Conservation (phyloP, 2,329 filamentous ascomycete genomes). For the Aspergillus luchuensis region DNA sequence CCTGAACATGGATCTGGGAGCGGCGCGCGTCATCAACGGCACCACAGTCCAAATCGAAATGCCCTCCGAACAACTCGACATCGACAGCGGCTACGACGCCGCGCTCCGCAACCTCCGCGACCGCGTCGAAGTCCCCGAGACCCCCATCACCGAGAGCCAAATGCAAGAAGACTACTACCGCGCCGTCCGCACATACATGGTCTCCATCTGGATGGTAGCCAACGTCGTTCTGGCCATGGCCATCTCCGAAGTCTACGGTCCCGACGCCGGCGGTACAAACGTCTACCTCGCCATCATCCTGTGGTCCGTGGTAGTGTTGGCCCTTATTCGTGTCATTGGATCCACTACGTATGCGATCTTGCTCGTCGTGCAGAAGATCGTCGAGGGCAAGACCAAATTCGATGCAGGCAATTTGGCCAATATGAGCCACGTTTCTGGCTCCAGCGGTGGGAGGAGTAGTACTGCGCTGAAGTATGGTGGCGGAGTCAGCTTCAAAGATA, state of each 20-base stretch:
- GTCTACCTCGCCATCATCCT: constrained; percentile 91
- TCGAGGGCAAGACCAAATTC: constrained; percentile 77
- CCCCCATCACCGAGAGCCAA: constrained; percentile 70
- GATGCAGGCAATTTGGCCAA: constrained; percentile 39
- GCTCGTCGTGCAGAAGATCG: constrained; percentile 78
- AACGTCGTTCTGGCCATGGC: constrained; percentile 95
- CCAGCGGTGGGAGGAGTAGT: constrained; percentile 20
- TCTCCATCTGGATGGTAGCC: constrained; percentile 87
- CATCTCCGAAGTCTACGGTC: constrained; percentile 80
- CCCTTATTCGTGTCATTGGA: constrained; percentile 84
- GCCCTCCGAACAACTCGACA: constrained; percentile 96
- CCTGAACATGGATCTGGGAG: constrained; percentile 86
- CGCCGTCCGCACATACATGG: constrained; percentile 96
- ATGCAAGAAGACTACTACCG: constrained; percentile 98
- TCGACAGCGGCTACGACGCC: constrained; percentile 96
- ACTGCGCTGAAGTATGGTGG: constrained; percentile 33
- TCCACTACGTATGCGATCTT: constrained; percentile 79
- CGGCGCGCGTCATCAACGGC: constrained; percentile 74
- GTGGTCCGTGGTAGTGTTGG: constrained; percentile 84
- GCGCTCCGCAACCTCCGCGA: constrained; percentile 94
- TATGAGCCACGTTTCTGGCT: constrained; percentile 23
- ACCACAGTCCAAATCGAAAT: constrained; percentile 92
- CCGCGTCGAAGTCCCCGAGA: constrained; percentile 74
- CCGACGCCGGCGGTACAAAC: constrained; percentile 73
- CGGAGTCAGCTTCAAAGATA: constrained; percentile 39